These are phyloP conservation scores for Pythium aquatile DNA, from an alignment of 352 stramenopile genomes.

Conservation along the genomic window DNA sequence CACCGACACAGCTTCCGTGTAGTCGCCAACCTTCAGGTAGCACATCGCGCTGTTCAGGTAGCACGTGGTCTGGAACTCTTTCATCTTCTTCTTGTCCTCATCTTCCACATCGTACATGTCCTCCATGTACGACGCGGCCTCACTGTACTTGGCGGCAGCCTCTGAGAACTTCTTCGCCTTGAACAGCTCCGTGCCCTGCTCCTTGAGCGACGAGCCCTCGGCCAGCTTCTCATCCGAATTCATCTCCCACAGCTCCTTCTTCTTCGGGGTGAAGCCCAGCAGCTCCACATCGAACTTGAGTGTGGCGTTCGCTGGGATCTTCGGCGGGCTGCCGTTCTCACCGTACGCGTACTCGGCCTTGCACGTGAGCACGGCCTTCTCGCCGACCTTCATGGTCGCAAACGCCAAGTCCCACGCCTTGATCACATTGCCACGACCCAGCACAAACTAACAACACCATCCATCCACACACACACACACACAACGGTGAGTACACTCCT, in stretches of 20 bases:
- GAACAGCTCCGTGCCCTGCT: constrained; percentile 92
- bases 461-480: background rate
- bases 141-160: constrained; percentile 84
- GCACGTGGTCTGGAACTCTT: constrained; percentile 87
- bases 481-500: background rate
- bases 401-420: constrained; percentile 89
- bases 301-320: constrained; percentile 93
- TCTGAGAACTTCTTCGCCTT: constrained; percentile 85
- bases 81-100: constrained; percentile 82
- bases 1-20: constrained; percentile 80
- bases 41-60: constrained; percentile 95
- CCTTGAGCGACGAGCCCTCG: constrained; percentile 87
- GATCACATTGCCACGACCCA: constrained; percentile 89
- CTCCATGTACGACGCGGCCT: constrained; percentile 82
- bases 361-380: constrained; percentile 93
- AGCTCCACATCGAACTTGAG: constrained; percentile 97
- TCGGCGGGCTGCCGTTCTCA: constrained; percentile 84
- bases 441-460: constrained; percentile 52
- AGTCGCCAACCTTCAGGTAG: constrained; percentile 92
- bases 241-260: constrained; percentile 95
- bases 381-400: constrained; percentile 94
- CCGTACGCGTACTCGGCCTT: constrained; percentile 94
- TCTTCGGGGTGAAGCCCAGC: constrained; percentile 92
- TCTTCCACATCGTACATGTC: constrained; percentile 87
- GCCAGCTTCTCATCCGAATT: constrained; percentile 78